Conservation (phyloP, 139 green algal species). For the Chlamydomonas eustigma region DNA sequence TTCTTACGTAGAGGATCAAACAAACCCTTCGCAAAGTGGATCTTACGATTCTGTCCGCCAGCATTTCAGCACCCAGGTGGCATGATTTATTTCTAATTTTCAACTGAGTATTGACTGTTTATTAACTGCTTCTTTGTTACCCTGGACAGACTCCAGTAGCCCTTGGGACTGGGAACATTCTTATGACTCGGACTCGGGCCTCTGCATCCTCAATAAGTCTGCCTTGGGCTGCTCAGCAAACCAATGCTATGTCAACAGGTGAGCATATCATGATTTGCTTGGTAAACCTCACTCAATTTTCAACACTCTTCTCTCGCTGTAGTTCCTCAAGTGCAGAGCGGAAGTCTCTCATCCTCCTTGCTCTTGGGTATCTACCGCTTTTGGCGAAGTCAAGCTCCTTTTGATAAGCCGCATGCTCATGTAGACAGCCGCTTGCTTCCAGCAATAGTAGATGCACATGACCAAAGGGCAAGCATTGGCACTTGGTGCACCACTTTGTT, state of each 20-base stretch:
- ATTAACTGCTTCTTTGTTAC: too few relatives aligned
- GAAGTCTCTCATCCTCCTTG: slow-evolving; percentile 29
- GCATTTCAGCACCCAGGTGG: neutral
- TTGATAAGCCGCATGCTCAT: slow-evolving; percentile 37
- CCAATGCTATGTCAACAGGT: slow-evolving; percentile 33
- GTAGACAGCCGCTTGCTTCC: slow-evolving; percentile 42
- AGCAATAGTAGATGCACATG: slow-evolving; percentile 23
- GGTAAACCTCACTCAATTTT: neutral
- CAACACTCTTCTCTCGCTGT: neutral
- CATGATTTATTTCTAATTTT: too few relatives aligned
- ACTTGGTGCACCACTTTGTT: slow-evolving; percentile 43
- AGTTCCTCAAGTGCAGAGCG: slow-evolving; percentile 36
- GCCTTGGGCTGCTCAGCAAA: slow-evolving; percentile 31
- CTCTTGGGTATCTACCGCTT: slow-evolving; percentile 44
- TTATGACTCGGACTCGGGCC: neutral
- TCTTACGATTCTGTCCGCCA: neutral
- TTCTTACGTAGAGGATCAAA: neutral
- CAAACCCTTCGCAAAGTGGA: neutral
- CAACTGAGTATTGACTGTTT: too few relatives aligned
- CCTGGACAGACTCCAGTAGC: too few relatives aligned
- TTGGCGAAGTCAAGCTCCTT: slow-evolving; percentile 42
- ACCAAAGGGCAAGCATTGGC: slow-evolving; percentile 31
- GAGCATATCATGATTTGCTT: neutral
- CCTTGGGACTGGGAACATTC: neutral
- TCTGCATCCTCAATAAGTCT: neutral